Percentiles rank a stretch among this genome's conserved stretches.
These are phyloP conservation scores for apple (Malus domestica) DNA, from an alignment of 306 rosid genomes.

Conservation along the genomic window DNA sequence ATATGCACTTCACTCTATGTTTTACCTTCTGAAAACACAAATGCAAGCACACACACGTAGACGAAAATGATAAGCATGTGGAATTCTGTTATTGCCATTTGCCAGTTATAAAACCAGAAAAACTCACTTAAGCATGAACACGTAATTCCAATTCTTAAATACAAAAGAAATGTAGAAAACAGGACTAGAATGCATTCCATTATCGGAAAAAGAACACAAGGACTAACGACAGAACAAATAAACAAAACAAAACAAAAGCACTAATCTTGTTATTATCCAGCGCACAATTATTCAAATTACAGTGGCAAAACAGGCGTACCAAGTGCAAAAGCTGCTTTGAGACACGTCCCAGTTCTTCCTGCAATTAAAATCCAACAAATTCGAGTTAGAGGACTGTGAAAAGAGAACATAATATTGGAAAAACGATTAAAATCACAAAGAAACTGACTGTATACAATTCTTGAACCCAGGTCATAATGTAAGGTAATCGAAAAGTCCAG, in stretches of 20 bases:
- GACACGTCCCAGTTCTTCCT: constrained; percentile 66
- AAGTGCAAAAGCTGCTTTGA: constrained; percentile 43
- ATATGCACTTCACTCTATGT: not conserved
- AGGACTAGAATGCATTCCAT: not conserved
- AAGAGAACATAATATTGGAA: not conserved
- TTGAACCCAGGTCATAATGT: not conserved
- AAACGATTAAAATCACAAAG: not conserved
- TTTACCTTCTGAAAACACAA: not conserved
- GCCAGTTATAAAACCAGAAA: not conserved
- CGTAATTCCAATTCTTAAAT: not conserved
- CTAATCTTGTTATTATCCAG: not conserved
- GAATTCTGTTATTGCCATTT: not conserved
- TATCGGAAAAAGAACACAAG: not conserved
- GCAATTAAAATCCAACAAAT: constrained; percentile 30
- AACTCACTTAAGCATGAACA: not conserved
- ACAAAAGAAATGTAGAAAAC: not conserved
- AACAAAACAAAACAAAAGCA: not conserved
- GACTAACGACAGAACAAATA: not conserved
- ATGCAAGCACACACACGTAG: not conserved
- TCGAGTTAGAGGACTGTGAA: not conserved
- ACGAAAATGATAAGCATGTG: not conserved
- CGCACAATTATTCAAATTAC: not conserved
- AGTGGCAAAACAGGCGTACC: constrained; percentile 35
- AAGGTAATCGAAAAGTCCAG: not conserved
- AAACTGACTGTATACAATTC: not conserved